Base-by-base conservation (phyloP, 2,329 filamentous ascomycete genomes). In the Phaeophleospora eucalypticola region DNA sequence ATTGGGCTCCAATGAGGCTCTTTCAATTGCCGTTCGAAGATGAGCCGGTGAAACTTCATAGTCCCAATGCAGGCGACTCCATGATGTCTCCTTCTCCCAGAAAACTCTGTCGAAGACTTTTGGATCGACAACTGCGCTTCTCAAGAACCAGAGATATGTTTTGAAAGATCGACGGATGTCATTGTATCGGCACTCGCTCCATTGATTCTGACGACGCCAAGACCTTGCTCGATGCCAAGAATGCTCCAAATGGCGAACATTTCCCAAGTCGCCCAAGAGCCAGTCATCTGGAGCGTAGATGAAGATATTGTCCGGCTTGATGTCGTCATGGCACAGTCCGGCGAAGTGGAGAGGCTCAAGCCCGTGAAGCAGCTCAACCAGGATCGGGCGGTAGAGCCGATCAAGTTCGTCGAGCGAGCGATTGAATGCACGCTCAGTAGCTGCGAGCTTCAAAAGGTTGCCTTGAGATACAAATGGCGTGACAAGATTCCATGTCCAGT, bases 241-340 rank as follows among this genome's bases (percentile, higher is more conserved):
- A 42, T 68, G 66, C 2, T 48, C 27, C 0, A 59, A 4, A 3
- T 67, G 48, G 12, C 65, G 58, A 6, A 67, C 51, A 18, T 66
- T 68, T 2, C 67, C 66, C 4, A 69, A 54, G 40, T 69, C 67
- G 24, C 62, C 66, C 1, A 68, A 48, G 6, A 66, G 43, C 64
- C 63, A 68, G 18, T 58, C 44, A 2, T 46, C 40, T 4, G 49
- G 27, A 8, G 55, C 49, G 38, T 51, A 33, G 6, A 65, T 44
- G 24, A 67, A 65, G 27, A 69, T 57, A 35, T 69, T 69, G 41
- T 52, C 51, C 0, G 61, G 59, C 46, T 69, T 68, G 36, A 69
- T 49, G 35, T 70, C 66, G 51, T 69, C 63, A 44, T 69, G 67
- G 49, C 67, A 69, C 34, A 60, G 63, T 12, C 64, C 63, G 10